Evolutionary conservation across 2,329 filamentous ascomycete species (phyloP).

Genomic region (Alternaria sp.): DNA sequence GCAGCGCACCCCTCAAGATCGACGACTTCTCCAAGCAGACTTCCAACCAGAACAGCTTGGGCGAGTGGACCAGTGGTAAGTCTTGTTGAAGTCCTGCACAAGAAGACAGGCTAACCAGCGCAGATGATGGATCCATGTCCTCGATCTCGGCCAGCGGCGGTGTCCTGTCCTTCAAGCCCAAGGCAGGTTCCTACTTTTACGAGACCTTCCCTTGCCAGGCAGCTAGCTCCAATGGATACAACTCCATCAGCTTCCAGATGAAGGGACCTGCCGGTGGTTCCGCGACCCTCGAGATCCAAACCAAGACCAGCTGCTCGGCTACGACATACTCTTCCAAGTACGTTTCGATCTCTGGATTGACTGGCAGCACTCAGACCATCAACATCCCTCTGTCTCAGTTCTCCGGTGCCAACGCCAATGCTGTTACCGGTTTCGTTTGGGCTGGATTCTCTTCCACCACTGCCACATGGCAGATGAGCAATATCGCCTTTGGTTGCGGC

Average conservation of each 20-base stretch:
- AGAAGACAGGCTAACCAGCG: slow-evolving; percentile 10
- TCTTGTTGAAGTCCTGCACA: background rate
- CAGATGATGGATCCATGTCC: slow-evolving; percentile 60
- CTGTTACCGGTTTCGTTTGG: slow-evolving; percentile 56
- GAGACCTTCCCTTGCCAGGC: slow-evolving; percentile 59
- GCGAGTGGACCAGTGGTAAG: slow-evolving; percentile 46
- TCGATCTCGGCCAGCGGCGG: slow-evolving; percentile 52
- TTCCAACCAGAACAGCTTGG: slow-evolving; percentile 45
- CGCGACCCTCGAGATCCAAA: slow-evolving; percentile 57
- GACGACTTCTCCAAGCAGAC: slow-evolving; percentile 49
- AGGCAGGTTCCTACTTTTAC: slow-evolving; percentile 60
- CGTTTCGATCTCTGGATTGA: slow-evolving; percentile 55
- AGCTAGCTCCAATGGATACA: slow-evolving; percentile 55
- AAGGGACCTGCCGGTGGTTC: slow-evolving; percentile 54
- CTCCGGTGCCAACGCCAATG: slow-evolving; percentile 57
- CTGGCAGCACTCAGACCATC: slow-evolving; percentile 58
- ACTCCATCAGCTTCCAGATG: slow-evolving; percentile 56
- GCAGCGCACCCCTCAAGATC: slow-evolving; percentile 45
- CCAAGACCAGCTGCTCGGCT: slow-evolving; percentile 52
- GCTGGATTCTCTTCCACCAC: slow-evolving; percentile 48
- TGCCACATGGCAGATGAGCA: slow-evolving; percentile 57
- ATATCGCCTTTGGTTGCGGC: slow-evolving; percentile 55
- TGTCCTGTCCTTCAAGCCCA: slow-evolving; percentile 59
- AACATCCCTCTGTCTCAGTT: slow-evolving; percentile 60
- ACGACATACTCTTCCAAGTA: slow-evolving; percentile 54